phyloP scores from a whole-genome alignment of 768 basidiomycete species.

The Boletus rex-veris region DNA sequence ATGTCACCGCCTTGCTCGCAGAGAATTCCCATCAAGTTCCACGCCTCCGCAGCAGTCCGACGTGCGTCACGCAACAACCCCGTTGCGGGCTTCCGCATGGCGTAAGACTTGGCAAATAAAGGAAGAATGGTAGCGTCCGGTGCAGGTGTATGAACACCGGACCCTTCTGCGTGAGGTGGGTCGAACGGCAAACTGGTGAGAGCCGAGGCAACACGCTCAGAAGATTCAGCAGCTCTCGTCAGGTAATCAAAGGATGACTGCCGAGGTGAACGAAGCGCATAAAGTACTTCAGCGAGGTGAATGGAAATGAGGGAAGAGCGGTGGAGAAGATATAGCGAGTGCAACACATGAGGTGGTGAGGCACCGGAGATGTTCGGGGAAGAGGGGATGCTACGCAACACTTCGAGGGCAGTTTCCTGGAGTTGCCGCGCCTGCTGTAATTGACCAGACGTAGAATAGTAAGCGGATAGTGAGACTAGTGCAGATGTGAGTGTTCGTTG shows the following conservation, averaged over 20 bases:
- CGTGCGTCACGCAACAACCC: conserved; percentile 65
- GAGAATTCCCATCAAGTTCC: conserved; percentile 69
- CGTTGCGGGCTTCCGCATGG: conserved; percentile 53
- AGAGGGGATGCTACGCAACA: conserved; percentile 53
- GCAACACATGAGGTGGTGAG: conserved; percentile 58
- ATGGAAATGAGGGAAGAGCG: conserved; percentile 70
- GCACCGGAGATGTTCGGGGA: conserved; percentile 42
- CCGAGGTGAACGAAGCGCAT: conserved; percentile 43
- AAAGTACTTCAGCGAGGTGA: conserved; percentile 70
- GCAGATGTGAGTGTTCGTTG: conserved; percentile 61
- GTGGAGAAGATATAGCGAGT: conserved; percentile 64
- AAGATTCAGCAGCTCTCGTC: conserved; percentile 59
- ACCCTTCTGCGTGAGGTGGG: conserved; percentile 34
- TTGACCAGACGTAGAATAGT: conserved; percentile 58
- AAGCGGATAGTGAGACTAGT: conserved; percentile 69
- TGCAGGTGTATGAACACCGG: conserved; percentile 35
- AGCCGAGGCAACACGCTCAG: conserved; percentile 57
- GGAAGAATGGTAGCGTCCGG: conserved; percentile 41
- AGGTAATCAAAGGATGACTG: conserved; percentile 54
- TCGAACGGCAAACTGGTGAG: conserved; percentile 44
- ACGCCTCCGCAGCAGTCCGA: conserved; percentile 68
- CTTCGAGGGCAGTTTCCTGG: conserved; percentile 52
- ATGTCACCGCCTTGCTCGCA: conserved; percentile 42
- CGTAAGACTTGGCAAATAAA: conserved; percentile 43
- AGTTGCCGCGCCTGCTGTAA: conserved; percentile 52